Percentiles rank a stretch among this genome's conserved stretches.
Evolutionary conservation across 2,329 filamentous ascomycete genomes (phyloP).

Genomic region (Alternaria triticina): DNA sequence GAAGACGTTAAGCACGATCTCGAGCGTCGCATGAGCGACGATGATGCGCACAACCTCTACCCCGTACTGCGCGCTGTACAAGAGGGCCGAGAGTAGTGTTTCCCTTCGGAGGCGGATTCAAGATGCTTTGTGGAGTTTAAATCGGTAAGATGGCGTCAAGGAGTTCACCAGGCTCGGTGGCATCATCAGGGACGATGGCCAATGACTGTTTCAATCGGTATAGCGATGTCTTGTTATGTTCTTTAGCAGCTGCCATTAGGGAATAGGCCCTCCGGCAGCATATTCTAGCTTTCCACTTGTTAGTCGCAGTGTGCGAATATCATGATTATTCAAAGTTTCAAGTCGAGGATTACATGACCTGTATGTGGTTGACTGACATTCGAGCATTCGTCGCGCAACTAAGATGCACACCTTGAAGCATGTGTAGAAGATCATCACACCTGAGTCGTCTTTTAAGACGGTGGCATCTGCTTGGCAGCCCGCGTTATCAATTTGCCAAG

Average conservation of each 20-base stretch:
- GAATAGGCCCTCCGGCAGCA: conserved; percentile 9
- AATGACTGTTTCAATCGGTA: conserved; percentile 14
- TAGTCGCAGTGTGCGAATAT: conserved; percentile 17
- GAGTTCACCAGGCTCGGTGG: conserved; percentile 8
- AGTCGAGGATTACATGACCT: not conserved
- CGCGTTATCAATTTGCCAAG: conserved; percentile 29
- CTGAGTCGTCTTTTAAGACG: not conserved
- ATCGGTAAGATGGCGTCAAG: conserved; percentile 18
- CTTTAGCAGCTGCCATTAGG: conserved; percentile 13
- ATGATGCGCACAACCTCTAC: conserved; percentile 50
- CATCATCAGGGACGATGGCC: conserved; percentile 5
- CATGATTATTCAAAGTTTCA: conserved; percentile 17
- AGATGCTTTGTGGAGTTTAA: conserved; percentile 22
- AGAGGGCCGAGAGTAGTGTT: conserved; percentile 44
- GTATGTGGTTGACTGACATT: not conserved
- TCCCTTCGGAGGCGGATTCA: not conserved
- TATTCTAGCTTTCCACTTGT: conserved; percentile 13
- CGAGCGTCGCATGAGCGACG: conserved; percentile 43
- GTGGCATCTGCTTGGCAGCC: conserved; percentile 1
- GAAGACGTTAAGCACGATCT: conserved; percentile 40
- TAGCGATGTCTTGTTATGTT: conserved; percentile 12
- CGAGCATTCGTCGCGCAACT: not conserved
- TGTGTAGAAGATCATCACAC: not conserved
- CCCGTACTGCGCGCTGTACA: conserved; percentile 50
- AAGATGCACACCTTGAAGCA: not conserved